phyloP scores from a whole-genome alignment of 352 stramenopile genomes.

The Elongisporangium senticosum region DNA sequence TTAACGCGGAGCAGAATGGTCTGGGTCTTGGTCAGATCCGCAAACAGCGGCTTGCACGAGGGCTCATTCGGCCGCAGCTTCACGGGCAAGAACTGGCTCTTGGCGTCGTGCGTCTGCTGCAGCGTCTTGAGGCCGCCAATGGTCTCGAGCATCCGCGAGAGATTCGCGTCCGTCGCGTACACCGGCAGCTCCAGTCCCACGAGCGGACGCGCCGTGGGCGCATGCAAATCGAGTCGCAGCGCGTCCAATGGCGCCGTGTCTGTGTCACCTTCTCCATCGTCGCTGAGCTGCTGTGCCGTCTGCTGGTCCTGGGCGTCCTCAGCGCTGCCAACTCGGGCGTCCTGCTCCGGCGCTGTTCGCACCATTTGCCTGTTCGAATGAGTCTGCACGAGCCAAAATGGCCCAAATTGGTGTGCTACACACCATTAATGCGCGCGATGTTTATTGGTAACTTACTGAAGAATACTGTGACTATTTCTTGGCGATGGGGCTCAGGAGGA shows the following conservation, averaged over 20 bases:
- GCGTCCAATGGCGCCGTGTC: neutral
- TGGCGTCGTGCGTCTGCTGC: slow-evolving; percentile 61
- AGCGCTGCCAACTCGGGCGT: neutral
- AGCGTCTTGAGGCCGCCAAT: slow-evolving; percentile 51
- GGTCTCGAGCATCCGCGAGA: slow-evolving; percentile 43
- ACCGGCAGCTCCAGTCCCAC: slow-evolving; percentile 64
- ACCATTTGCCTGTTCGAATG: neutral
- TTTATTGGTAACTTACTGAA: neutral
- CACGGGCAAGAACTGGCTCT: slow-evolving; percentile 73
- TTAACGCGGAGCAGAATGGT: slow-evolving; percentile 59
- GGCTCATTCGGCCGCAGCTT: slow-evolving; percentile 70
- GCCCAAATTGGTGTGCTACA: neutral
- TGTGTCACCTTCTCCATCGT: neutral
- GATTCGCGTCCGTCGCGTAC: slow-evolving; percentile 39
- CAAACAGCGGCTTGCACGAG: slow-evolving; percentile 80
- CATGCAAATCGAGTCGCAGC: slow-evolving; percentile 20
- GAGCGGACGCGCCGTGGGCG: slow-evolving; percentile 31
- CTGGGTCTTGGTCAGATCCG: slow-evolving; percentile 77
- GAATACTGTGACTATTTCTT: neutral
- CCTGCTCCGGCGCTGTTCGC: neutral
- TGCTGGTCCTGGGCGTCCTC: neutral
- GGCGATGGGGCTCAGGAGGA: neutral
- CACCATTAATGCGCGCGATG: neutral
- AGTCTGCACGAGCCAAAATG: neutral
- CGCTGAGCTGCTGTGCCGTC: neutral